Conservation (phyloP, 371 early-diverging fungal species). For the Apophysomyces elegans region DNA sequence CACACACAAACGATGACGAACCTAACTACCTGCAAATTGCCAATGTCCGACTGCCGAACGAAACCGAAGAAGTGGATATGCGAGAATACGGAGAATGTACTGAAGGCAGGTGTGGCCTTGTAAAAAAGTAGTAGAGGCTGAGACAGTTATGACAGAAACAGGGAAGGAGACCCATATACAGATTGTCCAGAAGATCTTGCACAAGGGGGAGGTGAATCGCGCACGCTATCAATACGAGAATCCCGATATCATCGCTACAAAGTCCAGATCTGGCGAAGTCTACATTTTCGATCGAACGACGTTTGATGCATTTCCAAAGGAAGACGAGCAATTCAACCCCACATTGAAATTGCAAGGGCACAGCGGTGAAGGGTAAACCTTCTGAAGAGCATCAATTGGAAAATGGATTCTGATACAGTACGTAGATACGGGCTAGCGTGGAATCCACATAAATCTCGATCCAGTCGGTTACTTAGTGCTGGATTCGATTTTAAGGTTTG, state of each 20-base stretch:
- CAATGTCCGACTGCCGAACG: slow-evolving; percentile 87
- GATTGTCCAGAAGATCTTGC: slow-evolving; percentile 91
- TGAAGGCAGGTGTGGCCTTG: slow-evolving; percentile 16
- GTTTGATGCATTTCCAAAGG: slow-evolving; percentile 80
- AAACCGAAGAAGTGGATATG: slow-evolving; percentile 66
- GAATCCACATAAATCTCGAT: slow-evolving; percentile 62
- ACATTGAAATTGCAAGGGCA: slow-evolving; percentile 92
- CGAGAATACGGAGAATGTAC: slow-evolving; percentile 67
- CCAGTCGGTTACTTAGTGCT: slow-evolving; percentile 81
- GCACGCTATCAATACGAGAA: slow-evolving; percentile 97
- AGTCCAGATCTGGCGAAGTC: slow-evolving; percentile 93
- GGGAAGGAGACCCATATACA: slow-evolving; percentile 79
- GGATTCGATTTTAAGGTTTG: slow-evolving; percentile 88
- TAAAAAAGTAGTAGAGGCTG: neutral
- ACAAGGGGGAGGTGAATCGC: slow-evolving; percentile 96
- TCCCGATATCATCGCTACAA: slow-evolving; percentile 96
- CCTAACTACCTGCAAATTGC: slow-evolving; percentile 97
- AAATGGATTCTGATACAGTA: neutral
- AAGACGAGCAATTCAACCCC: slow-evolving; percentile 80
- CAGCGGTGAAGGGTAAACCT: slow-evolving; percentile 87
- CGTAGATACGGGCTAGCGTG: slow-evolving; percentile 80
- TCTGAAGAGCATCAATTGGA: neutral
- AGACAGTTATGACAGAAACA: neutral
- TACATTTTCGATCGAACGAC: slow-evolving; percentile 98
- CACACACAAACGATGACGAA: slow-evolving; percentile 97